Conservation (phyloP, 2,329 filamentous ascomycete species). For the Pestalotiopsis sp. region DNA sequence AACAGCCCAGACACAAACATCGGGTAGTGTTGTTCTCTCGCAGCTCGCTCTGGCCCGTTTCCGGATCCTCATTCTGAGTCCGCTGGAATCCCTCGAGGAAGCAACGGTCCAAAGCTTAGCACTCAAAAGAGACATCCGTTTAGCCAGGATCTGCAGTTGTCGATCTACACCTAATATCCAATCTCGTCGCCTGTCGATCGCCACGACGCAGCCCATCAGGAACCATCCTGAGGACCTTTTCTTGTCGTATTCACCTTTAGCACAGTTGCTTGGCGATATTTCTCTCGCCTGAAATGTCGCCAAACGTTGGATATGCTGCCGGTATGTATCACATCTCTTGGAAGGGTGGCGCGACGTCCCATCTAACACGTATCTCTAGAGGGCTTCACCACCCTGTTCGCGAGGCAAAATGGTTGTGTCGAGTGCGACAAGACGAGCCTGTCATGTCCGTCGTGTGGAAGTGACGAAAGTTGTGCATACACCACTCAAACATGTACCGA, state of each 20-base stretch:
- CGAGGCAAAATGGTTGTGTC: slow-evolving; percentile 46
- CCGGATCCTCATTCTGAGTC: background rate
- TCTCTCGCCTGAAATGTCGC: slow-evolving; percentile 9
- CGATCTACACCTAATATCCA: background rate
- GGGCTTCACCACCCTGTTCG: slow-evolving; percentile 30
- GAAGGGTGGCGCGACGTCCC: background rate
- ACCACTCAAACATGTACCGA: slow-evolving; percentile 45
- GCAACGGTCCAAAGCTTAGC: background rate
- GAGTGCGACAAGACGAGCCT: slow-evolving; percentile 44
- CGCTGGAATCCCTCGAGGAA: background rate
- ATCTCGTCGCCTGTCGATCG: slow-evolving; percentile 4
- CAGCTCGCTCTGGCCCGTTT: background rate
- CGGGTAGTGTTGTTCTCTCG: background rate
- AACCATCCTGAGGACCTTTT: background rate
- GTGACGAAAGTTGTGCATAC: slow-evolving; percentile 46
- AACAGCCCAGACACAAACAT: background rate
- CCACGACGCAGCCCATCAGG: background rate
- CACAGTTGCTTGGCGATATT: background rate
- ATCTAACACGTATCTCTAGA: slow-evolving; percentile 21
- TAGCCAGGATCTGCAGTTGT: slow-evolving; percentile 2
- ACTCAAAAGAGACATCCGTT: background rate
- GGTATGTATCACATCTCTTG: slow-evolving; percentile 9
- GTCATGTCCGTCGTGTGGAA: slow-evolving; percentile 48
- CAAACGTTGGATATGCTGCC: slow-evolving; percentile 10
- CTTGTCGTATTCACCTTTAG: background rate